Conservation (phyloP, 371 early-diverging fungal genomes). For the Funneliformis caledonium region DNA sequence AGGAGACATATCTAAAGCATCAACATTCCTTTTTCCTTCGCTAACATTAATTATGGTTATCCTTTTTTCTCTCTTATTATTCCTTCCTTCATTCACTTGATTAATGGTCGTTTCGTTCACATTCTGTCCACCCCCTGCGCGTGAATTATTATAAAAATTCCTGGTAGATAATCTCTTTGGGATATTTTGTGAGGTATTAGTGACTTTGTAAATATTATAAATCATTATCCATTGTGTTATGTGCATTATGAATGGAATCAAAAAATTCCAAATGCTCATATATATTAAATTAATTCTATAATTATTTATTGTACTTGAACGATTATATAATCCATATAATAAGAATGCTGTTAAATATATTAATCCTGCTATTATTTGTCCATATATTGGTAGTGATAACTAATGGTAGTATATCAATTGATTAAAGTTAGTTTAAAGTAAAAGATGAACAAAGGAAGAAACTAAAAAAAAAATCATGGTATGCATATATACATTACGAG, state of each 20-base stretch:
- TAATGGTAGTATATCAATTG: neutral
- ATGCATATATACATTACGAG: neutral
- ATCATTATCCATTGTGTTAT: conserved; percentile 5
- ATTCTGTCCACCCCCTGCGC: neutral
- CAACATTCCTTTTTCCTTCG: too few relatives aligned
- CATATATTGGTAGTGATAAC: conserved; percentile 3
- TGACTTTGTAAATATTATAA: neutral
- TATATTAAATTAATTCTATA: neutral
- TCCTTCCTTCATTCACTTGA: too few relatives aligned
- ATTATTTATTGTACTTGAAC: neutral
- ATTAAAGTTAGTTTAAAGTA: neutral
- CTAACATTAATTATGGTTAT: too few relatives aligned
- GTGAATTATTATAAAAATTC: neutral
- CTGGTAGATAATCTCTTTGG: neutral
- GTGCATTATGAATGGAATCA: neutral
- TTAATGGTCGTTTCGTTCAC: neutral
- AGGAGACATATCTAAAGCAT: too few relatives aligned
- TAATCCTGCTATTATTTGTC: neutral
- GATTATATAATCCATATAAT: neutral
- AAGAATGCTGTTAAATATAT: neutral
- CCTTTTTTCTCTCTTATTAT: too few relatives aligned
- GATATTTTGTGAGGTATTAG: neutral
- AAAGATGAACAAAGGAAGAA: neutral
- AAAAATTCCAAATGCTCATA: neutral
- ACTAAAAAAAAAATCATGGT: neutral